A percentile compares a stretch with the other conserved stretches of the same genome.
Evolutionary conservation across 2,329 filamentous ascomycete species (phyloP).

Genomic region (Claviceps sp.): DNA sequence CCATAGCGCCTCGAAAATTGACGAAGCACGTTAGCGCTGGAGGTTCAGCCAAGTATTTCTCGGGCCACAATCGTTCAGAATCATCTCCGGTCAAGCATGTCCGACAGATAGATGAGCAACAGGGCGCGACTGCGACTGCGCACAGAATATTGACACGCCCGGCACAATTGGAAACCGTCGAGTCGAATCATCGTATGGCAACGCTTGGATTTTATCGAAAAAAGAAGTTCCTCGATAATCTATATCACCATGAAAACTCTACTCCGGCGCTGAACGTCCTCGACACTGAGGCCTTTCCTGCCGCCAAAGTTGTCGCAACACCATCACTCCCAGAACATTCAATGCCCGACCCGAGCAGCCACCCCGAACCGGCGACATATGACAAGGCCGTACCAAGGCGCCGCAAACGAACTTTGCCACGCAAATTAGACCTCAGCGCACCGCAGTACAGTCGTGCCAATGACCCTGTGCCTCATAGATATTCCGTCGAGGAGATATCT

Average conservation of each 20-base stretch:
- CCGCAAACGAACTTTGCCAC: slow-evolving; percentile 31
- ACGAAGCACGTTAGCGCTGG: slow-evolving; percentile 16
- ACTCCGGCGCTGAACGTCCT: background rate
- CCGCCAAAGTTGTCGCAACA: background rate
- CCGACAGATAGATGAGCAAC: background rate
- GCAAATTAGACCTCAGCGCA: slow-evolving; percentile 32
- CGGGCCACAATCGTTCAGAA: background rate
- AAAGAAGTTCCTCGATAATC: slow-evolving; percentile 40
- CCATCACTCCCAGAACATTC: background rate
- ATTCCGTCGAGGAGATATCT: slow-evolving; percentile 4
- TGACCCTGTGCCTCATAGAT: slow-evolving; percentile 29
- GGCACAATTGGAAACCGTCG: slow-evolving; percentile 42
- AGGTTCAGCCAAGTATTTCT: slow-evolving; percentile 15
- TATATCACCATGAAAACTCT: slow-evolving; percentile 29
- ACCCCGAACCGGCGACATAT: background rate
- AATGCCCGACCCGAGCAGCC: background rate
- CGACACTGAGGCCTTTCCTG: background rate
- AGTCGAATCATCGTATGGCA: slow-evolving; percentile 19
- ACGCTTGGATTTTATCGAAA: slow-evolving; percentile 31
- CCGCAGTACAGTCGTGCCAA: slow-evolving; percentile 40
- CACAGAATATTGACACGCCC: slow-evolving; percentile 19
- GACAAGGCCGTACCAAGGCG: slow-evolving; percentile 15
- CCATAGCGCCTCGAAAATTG: slow-evolving; percentile 11
- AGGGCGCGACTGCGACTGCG: background rate
- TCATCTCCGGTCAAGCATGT: background rate